These are phyloP conservation scores for Saccharata proteae DNA, from an alignment of 2,329 filamentous ascomycete genomes.

Conservation along the genomic window DNA sequence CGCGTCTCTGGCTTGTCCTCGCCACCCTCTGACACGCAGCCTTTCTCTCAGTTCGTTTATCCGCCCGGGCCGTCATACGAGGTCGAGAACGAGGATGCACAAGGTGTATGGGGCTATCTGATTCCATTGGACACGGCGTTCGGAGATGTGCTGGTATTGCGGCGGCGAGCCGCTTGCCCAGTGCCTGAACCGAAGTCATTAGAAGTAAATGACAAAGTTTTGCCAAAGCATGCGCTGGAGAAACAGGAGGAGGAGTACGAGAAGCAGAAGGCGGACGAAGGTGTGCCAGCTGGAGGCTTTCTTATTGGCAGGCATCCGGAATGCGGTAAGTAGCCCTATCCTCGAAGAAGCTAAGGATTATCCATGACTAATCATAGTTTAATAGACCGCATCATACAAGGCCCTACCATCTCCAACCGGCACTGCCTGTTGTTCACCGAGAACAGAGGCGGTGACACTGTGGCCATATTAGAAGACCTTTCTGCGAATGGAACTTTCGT, in stretches of 20 bases:
- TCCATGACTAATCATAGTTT: background rate
- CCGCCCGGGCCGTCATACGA: conserved; percentile 66
- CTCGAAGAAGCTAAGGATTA: background rate
- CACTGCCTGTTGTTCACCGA: conserved; percentile 60
- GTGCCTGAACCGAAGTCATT: conserved; percentile 32
- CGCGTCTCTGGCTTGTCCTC: conserved; percentile 43
- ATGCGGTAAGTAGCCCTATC: conserved; percentile 54
- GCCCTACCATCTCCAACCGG: conserved; percentile 76
- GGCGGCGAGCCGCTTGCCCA: conserved; percentile 60
- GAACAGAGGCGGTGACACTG: conserved; percentile 42
- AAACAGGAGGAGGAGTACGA: conserved; percentile 48
- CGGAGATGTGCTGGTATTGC: conserved; percentile 60
- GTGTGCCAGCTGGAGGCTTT: conserved; percentile 66
- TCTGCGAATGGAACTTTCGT: conserved; percentile 96
- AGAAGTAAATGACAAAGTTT: conserved; percentile 31
- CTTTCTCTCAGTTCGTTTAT: conserved; percentile 69
- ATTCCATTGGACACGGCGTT: conserved; percentile 65
- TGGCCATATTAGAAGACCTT: conserved; percentile 78
- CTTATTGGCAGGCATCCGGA: conserved; percentile 87
- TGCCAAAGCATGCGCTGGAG: conserved; percentile 41
- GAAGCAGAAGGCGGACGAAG: conserved; percentile 33
- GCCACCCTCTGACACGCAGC: conserved; percentile 65
- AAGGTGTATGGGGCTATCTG: conserved; percentile 93
- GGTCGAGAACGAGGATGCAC: conserved; percentile 68
- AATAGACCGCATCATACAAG: conserved; percentile 59